Conservation (phyloP, 768 basidiomycete species). For the Rhizopogon sp. region DNA sequence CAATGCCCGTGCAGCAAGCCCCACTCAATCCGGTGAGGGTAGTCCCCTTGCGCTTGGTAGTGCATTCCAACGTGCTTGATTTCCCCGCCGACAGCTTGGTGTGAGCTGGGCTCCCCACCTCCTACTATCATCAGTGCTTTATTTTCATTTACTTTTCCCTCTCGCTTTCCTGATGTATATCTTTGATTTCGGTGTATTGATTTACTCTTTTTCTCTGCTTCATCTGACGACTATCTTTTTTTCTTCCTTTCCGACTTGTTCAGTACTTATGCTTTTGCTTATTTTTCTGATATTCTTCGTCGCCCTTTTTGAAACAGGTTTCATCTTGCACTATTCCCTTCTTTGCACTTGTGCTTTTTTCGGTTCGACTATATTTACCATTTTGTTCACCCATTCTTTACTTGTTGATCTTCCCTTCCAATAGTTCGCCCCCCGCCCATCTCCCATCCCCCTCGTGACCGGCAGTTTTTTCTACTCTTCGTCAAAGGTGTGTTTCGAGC, state of each 20-base stretch:
- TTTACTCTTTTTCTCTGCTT: background rate
- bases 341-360: too few relatives aligned
- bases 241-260: background rate
- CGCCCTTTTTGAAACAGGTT: background rate
- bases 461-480: too few relatives aligned
- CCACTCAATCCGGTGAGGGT: conserved; percentile 25
- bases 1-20: conserved; percentile 30
- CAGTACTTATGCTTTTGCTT: background rate
- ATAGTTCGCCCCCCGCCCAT: too few relatives aligned
- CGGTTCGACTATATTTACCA: too few relatives aligned
- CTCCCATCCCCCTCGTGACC: too few relatives aligned
- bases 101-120: background rate
- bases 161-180: background rate
- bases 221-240: background rate
- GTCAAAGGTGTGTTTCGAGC: too few relatives aligned
- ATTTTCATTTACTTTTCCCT: background rate
- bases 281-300: background rate
- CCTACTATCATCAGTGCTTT: background rate
- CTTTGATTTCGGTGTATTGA: conserved; percentile 1
- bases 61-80: conserved; percentile 63
- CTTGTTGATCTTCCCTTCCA: too few relatives aligned
- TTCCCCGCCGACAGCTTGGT: background rate
- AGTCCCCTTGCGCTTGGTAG: conserved; percentile 50
- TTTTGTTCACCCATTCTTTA: too few relatives aligned
- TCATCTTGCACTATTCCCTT: background rate